phyloP scores from a whole-genome alignment of 345 rosid genomes.

The Euphorbia tirucalli region DNA sequence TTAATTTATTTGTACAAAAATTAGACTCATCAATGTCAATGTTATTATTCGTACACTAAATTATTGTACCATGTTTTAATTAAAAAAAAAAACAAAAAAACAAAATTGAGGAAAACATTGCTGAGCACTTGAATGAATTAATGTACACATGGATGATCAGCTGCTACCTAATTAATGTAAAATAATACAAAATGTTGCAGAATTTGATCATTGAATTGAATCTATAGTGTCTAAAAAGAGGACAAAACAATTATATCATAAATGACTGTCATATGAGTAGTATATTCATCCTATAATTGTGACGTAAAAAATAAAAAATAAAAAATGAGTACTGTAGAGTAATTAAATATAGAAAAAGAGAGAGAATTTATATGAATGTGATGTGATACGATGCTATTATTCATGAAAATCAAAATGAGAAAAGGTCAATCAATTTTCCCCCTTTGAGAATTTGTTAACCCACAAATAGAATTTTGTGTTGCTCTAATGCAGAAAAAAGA shows the following conservation, averaged over 20 bases:
- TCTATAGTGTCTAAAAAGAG: background rate
- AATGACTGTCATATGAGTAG: background rate
- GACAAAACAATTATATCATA: background rate
- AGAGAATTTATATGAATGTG: background rate
- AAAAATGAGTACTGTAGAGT: background rate
- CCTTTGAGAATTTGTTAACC: constrained; percentile 21
- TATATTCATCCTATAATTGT: no score
- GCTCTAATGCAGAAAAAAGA: constrained; percentile 2
- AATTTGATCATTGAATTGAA: background rate
- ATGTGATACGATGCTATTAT: constrained; percentile 19
- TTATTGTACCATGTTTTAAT: background rate
- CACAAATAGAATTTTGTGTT: constrained; percentile 15
- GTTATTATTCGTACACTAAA: background rate
- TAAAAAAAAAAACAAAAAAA: background rate
- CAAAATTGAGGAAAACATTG: no score
- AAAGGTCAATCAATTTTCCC: constrained; percentile 10
- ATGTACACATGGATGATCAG: no score
- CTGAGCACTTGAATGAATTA: no score
- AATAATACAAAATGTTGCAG: no score
- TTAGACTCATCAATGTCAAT: constrained; percentile 1
- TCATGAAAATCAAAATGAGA: background rate
- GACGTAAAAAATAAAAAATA: no score
- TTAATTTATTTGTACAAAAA: constrained; percentile 1
- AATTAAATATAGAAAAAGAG: background rate
- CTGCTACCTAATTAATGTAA: no score